Conservation (phyloP, 345 rosid genomes). For the Pistacia atlantica region DNA sequence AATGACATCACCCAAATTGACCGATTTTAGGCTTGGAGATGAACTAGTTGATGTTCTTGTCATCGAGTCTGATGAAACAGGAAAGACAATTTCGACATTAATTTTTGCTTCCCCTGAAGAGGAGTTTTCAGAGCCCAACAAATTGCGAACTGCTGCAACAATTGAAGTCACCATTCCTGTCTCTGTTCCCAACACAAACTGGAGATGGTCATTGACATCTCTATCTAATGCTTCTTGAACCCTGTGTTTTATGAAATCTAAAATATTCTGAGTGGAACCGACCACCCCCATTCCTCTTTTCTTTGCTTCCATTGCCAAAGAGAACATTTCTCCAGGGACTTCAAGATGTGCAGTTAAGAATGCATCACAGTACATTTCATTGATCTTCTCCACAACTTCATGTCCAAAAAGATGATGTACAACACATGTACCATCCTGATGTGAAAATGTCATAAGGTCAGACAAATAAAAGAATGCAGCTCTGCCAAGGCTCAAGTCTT, state of each 20-base stretch:
- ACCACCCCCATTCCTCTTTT: conserved; percentile 94
- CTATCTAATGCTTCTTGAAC: conserved; percentile 86
- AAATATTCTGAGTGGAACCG: conserved; percentile 89
- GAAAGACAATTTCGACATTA: conserved; percentile 85
- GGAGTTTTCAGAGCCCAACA: conserved; percentile 49
- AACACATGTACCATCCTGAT: conserved; percentile 87
- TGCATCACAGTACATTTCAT: conserved; percentile 86
- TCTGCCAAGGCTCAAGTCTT: neutral
- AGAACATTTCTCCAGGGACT: conserved; percentile 99
- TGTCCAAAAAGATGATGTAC: conserved; percentile 94
- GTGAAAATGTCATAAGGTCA: conserved; percentile 11
- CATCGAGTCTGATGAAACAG: conserved; percentile 89
- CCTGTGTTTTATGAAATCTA: conserved; percentile 82
- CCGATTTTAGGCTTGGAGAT: conserved; percentile 41
- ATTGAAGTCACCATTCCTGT: conserved; percentile 97
- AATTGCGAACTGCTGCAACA: conserved; percentile 66
- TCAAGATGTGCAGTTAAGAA: conserved; percentile 94
- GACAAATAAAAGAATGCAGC: conserved; percentile 10
- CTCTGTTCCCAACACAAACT: conserved; percentile 93
- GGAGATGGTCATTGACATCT: conserved; percentile 76
- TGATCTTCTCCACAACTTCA: conserved; percentile 87
- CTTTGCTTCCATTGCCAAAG: conserved; percentile 95
- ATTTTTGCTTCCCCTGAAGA: conserved; percentile 54
- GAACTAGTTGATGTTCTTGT: conserved; percentile 55
- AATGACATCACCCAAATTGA: conserved; percentile 41